These are phyloP conservation scores for Solidago caesia DNA, from an alignment of 129 eudicot genomes.

Conservation along the genomic window DNA sequence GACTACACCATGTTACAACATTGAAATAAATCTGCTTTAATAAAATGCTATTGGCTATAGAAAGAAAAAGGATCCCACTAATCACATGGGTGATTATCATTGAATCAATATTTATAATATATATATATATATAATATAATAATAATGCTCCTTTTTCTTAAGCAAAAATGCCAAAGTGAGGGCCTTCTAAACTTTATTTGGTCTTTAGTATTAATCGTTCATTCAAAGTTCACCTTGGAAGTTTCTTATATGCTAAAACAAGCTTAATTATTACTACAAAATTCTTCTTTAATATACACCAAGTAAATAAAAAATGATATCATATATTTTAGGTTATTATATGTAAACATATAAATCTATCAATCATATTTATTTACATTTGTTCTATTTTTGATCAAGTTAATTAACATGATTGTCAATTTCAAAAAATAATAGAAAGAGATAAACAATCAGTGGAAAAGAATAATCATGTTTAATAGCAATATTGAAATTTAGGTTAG, in stretches of 20 bases:
- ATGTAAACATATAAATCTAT: neutral
- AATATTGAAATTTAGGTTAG: neutral
- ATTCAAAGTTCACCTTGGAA: slow-evolving; percentile 24
- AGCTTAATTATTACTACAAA: slow-evolving; percentile 12
- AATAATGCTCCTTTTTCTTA: slow-evolving; percentile 14
- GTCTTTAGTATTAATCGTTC: slow-evolving; percentile 17
- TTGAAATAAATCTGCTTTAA: slow-evolving; percentile 27
- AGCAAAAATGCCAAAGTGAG: slow-evolving; percentile 26
- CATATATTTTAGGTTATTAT: neutral
- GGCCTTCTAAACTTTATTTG: slow-evolving; percentile 27
- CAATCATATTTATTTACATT: neutral
- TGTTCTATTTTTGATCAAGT: neutral
- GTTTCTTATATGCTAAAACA: slow-evolving; percentile 21
- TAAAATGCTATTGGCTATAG: slow-evolving; percentile 30
- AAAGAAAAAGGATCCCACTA: slow-evolving; percentile 37
- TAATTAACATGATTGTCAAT: neutral
- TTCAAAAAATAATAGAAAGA: neutral
- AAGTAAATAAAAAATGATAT: too few species aligned
- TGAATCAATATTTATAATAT: neutral
- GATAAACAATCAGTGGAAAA: neutral
- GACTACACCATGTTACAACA: slow-evolving; percentile 35
- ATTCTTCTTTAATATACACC: too few species aligned
- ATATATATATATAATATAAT: too few species aligned
- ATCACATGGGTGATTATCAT: slow-evolving; percentile 44
- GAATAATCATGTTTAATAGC: neutral